These are phyloP conservation scores for Boletus fagicola DNA, from an alignment of 768 basidiomycete species.

Conservation along the genomic window DNA sequence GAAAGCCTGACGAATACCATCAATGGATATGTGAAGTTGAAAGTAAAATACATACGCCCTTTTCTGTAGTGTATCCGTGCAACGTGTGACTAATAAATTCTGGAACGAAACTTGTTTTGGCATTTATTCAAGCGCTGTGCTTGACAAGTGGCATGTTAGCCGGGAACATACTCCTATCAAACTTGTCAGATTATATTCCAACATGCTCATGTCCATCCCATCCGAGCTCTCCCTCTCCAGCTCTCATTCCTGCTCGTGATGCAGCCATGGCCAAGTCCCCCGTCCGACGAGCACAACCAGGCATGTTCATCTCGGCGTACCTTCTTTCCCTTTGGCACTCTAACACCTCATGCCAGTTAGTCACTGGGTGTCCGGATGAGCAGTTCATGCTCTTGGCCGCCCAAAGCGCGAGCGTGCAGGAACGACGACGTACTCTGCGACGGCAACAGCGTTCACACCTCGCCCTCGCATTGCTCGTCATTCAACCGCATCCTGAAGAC, in stretches of 20 bases:
- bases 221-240: not conserved
- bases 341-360: not conserved
- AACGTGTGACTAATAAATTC: not conserved
- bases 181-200: not conserved
- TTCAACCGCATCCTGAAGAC: not conserved
- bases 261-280: not conserved
- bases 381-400: conserved; percentile 16
- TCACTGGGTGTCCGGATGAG: not conserved
- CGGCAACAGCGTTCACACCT: conserved; percentile 2
- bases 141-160: not conserved
- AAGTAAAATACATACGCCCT: not conserved
- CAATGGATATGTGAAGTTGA: not conserved
- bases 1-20: not conserved
- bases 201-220: not conserved
- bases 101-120: not conserved
- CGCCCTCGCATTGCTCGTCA: conserved; percentile 6
- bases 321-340: not conserved
- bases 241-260: not conserved
- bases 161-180: no score
- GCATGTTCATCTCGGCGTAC: conserved; percentile 2
- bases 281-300: not conserved
- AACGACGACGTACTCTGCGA: conserved; percentile 19
- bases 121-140: not conserved
- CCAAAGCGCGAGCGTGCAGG: conserved; percentile 20
- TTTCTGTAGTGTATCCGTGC: conserved; percentile 1